phyloP scores from a whole-genome alignment of 1,284 basidiomycete genomes.

The Pterulicium gracile region DNA sequence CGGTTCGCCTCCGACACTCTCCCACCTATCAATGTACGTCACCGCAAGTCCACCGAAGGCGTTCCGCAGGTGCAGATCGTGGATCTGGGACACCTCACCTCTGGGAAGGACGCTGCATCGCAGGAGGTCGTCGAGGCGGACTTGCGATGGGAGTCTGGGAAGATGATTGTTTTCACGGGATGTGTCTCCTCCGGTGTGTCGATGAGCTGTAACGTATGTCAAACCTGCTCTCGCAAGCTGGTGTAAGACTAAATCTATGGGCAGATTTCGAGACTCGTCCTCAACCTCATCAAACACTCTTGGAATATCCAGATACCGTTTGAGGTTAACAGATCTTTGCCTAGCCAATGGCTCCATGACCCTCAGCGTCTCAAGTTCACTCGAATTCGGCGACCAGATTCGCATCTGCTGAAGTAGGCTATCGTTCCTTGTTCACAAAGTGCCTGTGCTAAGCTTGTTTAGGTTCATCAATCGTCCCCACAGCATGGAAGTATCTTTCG shows the following conservation, averaged over 20 bases:
- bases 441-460: constrained; percentile 5
- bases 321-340: constrained; percentile 20
- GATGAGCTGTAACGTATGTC: constrained; percentile 34
- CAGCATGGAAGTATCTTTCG: constrained; percentile 39
- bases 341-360: constrained; percentile 45
- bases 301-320: constrained; percentile 60
- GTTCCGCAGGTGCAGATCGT: constrained; percentile 23
- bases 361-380: constrained; percentile 39
- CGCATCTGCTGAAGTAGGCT: constrained; percentile 39
- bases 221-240: constrained; percentile 3
- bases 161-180: constrained; percentile 45
- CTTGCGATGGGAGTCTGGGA: constrained; percentile 46
- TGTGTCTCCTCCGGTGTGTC: constrained; percentile 38
- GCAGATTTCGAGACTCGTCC: constrained; percentile 40
- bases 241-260: not conserved
- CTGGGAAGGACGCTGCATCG: constrained; percentile 15
- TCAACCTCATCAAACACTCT: constrained; percentile 40
- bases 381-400: constrained; percentile 36
- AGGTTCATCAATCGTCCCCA: constrained; percentile 63
- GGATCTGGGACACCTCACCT: constrained; percentile 28
- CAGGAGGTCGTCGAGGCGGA: constrained; percentile 22
- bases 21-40: constrained; percentile 36
- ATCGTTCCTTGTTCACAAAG: constrained; percentile 1
- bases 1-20: constrained; percentile 36
- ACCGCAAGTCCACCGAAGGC: constrained; percentile 17